These are phyloP conservation scores for Agrocybe pediades DNA, from an alignment of 768 basidiomycete genomes.

Conservation along the genomic window DNA sequence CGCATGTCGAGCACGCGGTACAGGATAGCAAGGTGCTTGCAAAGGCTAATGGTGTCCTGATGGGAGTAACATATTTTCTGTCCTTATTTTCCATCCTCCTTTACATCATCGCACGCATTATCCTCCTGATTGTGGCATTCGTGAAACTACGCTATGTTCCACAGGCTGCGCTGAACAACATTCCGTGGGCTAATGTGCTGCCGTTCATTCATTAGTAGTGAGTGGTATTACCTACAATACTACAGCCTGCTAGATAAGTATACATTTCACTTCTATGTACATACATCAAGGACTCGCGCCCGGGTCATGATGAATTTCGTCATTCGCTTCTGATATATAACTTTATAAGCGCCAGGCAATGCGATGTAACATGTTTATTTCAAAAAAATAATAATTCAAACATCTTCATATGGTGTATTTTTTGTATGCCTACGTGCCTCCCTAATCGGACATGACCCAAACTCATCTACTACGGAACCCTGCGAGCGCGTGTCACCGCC, in stretches of 20 bases:
- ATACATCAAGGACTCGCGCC: too few relatives aligned
- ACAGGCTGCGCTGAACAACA: too few relatives aligned
- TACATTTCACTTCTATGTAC: too few relatives aligned
- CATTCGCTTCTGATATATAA: too few relatives aligned
- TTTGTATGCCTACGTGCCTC: not conserved
- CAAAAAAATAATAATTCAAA: too few relatives aligned
- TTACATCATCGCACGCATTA: not conserved
- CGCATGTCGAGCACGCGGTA: not conserved
- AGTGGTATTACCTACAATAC: too few relatives aligned
- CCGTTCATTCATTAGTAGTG: too few relatives aligned
- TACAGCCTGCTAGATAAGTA: too few relatives aligned
- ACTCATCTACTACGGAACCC: not conserved
- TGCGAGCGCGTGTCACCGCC: not conserved
- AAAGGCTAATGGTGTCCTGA: not conserved
- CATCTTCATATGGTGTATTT: not conserved
- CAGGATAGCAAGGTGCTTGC: not conserved
- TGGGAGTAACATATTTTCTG: not conserved
- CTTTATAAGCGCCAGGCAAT: too few relatives aligned
- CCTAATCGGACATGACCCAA: not conserved
- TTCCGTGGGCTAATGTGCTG: too few relatives aligned
- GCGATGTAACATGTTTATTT: too few relatives aligned
- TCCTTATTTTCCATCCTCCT: not conserved
- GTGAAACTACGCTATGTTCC: not conserved
- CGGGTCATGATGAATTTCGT: too few relatives aligned
- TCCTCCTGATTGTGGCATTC: not conserved